Conservation (phyloP, 164 flowering plant genomes). For the Vitis amurensis region DNA sequence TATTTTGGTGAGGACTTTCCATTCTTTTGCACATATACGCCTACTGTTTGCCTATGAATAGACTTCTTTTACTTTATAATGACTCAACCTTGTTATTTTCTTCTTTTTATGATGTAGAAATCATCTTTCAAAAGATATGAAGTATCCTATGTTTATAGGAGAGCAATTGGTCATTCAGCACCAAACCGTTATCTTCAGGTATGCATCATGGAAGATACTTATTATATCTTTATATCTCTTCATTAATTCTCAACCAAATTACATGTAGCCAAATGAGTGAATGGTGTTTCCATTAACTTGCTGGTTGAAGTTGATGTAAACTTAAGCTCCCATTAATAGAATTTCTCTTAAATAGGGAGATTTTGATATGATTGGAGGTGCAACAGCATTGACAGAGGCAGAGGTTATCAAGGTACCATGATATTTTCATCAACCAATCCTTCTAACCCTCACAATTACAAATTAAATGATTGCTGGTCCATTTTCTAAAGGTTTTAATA, state of each 20-base stretch:
- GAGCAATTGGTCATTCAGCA: conserved; percentile 89
- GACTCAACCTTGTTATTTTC: background rate
- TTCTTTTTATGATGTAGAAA: conserved; percentile 42
- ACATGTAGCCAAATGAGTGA: background rate
- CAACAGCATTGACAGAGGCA: conserved; percentile 76
- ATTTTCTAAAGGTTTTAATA: background rate
- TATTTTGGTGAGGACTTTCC: too few relatives aligned
- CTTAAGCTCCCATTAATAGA: background rate
- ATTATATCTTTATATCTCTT: background rate
- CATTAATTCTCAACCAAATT: background rate
- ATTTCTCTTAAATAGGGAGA: conserved; percentile 60
- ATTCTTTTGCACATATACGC: too few relatives aligned
- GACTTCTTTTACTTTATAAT: background rate
- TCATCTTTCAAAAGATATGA: conserved; percentile 81
- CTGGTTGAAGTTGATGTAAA: background rate
- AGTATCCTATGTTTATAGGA: conserved; percentile 73
- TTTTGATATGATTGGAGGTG: conserved; percentile 93
- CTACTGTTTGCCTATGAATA: background rate
- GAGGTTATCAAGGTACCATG: conserved; percentile 80
- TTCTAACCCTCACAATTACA: conserved; percentile 2
- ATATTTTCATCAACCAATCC: background rate
- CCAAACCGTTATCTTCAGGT: conserved; percentile 97
- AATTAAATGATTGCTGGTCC: background rate
- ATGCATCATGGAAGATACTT: background rate
- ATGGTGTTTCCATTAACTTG: background rate